Base-by-base conservation (phyloP, 1,139 yeast genomes). In the Debaryomyces sp. region DNA sequence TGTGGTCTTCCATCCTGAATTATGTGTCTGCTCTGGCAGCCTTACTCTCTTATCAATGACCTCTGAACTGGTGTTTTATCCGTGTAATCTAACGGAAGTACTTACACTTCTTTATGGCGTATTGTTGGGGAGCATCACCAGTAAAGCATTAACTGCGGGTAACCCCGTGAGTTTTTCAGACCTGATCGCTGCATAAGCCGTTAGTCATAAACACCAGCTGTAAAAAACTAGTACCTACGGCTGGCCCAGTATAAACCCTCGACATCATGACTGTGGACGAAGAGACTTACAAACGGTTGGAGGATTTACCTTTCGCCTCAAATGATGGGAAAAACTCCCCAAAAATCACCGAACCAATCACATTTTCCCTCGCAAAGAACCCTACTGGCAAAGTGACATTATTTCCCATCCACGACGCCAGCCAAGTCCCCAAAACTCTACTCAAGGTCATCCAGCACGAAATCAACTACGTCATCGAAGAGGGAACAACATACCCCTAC, bases 401-500 rank as follows among this genome's bases (percentile, higher is more conserved):
- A 17, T 55, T 73, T 34, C 71, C 75, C 0, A 63, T 68, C 9
- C 70, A 71, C 50, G 60, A 61, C 29, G 37, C 56, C 5, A 43
- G 50, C 1, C 66, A 60, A 12, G 66, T 78, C 6, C 84, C 85
- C 0, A 44, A 44, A 6, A 56, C 54, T 3, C 63, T 81, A 32
- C 42, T 77, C 12, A 60, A 62, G 15, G 65, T 64, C 1, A 50
- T 77, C 24, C 68, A 65, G 39, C 60, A 66, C 6, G 77, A 77
- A 46, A 72, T 79, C 63, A 77, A 79, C 54, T 59, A 61, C 38
- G 74, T 80, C 12, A 68, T 81, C 1, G 80, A 71, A 21, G 81
- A 76, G 53, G 86, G 86, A 2, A 57, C 55, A 36, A 81, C 85
- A 0, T 80, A 80, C 50, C 82, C 84, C 0, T 71, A 75, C 50